These are phyloP conservation scores for Symbiotaphrina buchneri DNA, from an alignment of 495 filamentous ascomycete species.

Conservation along the genomic window DNA sequence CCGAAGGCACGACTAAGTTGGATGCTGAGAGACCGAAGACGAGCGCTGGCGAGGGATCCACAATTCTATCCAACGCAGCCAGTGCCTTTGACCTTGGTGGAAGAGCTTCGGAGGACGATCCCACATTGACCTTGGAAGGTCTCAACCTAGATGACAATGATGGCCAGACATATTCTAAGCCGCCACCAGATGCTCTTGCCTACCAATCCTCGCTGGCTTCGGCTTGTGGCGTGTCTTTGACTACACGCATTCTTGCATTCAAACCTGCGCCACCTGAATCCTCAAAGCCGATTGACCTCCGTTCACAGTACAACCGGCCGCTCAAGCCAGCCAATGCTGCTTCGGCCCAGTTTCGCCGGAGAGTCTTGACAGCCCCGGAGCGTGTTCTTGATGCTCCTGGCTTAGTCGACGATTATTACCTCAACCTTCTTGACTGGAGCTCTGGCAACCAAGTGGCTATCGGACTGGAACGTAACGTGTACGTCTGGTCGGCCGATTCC, in stretches of 20 bases:
- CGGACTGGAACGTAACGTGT: slow-evolving; percentile 87
- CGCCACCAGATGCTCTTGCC: slow-evolving; percentile 66
- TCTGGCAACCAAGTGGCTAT: slow-evolving; percentile 95
- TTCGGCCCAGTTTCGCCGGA: slow-evolving; percentile 66
- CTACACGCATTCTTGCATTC: slow-evolving; percentile 92
- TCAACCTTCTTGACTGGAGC: slow-evolving; percentile 96
- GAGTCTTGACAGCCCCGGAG: slow-evolving; percentile 85
- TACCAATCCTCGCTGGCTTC: slow-evolving; percentile 83
- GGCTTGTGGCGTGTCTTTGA: slow-evolving; percentile 80
- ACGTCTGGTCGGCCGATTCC: slow-evolving; percentile 96
- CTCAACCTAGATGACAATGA: slow-evolving; percentile 49
- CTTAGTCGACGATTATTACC: slow-evolving; percentile 94
- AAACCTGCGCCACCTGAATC: slow-evolving; percentile 94
- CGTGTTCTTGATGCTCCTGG: slow-evolving; percentile 94
- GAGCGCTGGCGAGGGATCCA: slow-evolving; percentile 41
- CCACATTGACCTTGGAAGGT: slow-evolving; percentile 54
- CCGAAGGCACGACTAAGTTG: slow-evolving; percentile 61
- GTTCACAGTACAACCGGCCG: slow-evolving; percentile 93
- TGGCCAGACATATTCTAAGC: slow-evolving; percentile 35
- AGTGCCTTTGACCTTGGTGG: slow-evolving; percentile 41
- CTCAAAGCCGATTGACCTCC: slow-evolving; percentile 90
- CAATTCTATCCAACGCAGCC: slow-evolving; percentile 44
- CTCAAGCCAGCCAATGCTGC: slow-evolving; percentile 51
- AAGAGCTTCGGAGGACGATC: slow-evolving; percentile 47
- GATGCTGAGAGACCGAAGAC: slow-evolving; percentile 45